These are phyloP conservation scores for Yarrowia sp. DNA, from an alignment of 805 yeast species.

Conservation along the genomic window DNA sequence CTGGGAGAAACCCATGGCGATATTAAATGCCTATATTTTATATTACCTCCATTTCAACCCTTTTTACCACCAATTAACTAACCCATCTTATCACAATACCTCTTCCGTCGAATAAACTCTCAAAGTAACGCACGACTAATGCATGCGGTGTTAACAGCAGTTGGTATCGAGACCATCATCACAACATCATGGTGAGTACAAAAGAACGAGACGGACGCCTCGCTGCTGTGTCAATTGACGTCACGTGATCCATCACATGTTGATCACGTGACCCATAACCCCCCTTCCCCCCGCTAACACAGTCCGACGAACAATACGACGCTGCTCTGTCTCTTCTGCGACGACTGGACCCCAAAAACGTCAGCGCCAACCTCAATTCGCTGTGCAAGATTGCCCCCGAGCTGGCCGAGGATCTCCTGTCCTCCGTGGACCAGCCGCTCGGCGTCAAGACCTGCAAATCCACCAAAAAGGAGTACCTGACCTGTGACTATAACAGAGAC, in stretches of 20 bases:
- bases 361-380: slow-evolving; percentile 56
- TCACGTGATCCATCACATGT: background rate
- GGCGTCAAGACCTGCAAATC: slow-evolving; percentile 57
- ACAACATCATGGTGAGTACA: slow-evolving; percentile 30
- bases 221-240: background rate
- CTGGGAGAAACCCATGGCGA: too few relatives aligned
- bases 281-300: background rate
- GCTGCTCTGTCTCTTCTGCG: slow-evolving; percentile 81
- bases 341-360: slow-evolving; percentile 72
- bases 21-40: too few relatives aligned
- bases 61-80: too few relatives aligned
- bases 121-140: slow-evolving; percentile 16
- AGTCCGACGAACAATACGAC: slow-evolving; percentile 63
- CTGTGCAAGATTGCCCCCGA: slow-evolving; percentile 65
- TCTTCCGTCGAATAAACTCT: slow-evolving; percentile 4
- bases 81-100: background rate
- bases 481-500: slow-evolving; percentile 95
- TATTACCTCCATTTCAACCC: too few relatives aligned
- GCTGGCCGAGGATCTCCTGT: slow-evolving; percentile 83
- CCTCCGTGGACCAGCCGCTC: slow-evolving; percentile 88
- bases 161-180: slow-evolving; percentile 3
- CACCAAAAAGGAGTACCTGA: slow-evolving; percentile 65
- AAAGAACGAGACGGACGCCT: too few relatives aligned
- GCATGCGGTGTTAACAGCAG: slow-evolving; percentile 31
- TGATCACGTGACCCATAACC: background rate